Base-by-base conservation (phyloP, 345 rosid genomes). In the Populus pruinosa region DNA sequence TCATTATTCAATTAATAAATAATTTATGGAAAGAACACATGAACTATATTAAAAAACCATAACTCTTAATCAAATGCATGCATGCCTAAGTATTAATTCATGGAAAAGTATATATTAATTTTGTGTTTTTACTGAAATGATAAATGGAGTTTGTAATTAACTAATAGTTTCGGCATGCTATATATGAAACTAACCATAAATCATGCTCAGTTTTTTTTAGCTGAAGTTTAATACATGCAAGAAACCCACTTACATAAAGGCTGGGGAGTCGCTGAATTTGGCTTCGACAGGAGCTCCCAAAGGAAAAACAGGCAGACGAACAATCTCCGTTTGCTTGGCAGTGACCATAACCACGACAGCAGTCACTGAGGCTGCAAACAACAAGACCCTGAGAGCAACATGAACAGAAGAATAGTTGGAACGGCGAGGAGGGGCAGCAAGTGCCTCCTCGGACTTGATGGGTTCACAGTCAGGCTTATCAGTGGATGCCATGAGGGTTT, bases 251-350 rank as follows among this genome's bases (percentile, higher is more conserved):
- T n/a, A 93, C 98, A 90, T 74, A 80, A 90, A 86, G 71, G 97
- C 97, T 0, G 98, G 97, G 0, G 97, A 89, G 74, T 94, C 80
- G 47, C 39, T 83, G 73, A 93, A 93, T 83, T 90, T 90, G 69
- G 93, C 93, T 14, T 82, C 44, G 44, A 69, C 29, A 38, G 75
- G 84, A 56, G 73, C 38, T 0, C 4, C 68, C 14, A 35, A 0
- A 12, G 79, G 61, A 16, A 39, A 0, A 5, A 84, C 86, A 0
- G 90, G 89, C 53, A 75, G 36, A 20, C 65, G 70, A 79, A 79
- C 76, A 13, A 66, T 2, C 80, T 78, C 78, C 0, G 92, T 88
- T 83, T 94, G 90, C 81, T 90, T 80, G 81, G 92, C 80, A 1
- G 93, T 89, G 65, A 82, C 88, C 85, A 91, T 83, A 29, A 94